phyloP scores from a whole-genome alignment of 2,329 filamentous ascomycete genomes.

The Verticillium nonalfalfae region DNA sequence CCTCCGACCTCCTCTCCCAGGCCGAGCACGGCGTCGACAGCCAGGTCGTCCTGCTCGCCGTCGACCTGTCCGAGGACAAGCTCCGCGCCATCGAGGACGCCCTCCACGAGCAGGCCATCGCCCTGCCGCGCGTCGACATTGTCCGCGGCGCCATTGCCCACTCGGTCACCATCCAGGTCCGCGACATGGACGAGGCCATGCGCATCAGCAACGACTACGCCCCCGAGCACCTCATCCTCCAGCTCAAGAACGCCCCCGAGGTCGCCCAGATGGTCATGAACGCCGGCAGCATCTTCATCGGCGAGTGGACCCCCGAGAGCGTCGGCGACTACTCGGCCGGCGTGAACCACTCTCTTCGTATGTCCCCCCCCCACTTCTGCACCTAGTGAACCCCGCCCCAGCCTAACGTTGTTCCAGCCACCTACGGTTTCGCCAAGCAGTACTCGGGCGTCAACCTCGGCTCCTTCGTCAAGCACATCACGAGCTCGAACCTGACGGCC shows the following conservation, averaged over 20 bases:
- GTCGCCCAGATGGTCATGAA: constrained; percentile 79
- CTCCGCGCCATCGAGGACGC: constrained; percentile 85
- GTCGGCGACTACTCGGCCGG: constrained; percentile 97
- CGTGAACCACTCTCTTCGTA: constrained; percentile 95
- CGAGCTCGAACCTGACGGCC: constrained; percentile 81
- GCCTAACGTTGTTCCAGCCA: constrained; percentile 50
- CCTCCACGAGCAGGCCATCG: constrained; percentile 78
- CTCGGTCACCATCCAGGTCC: constrained; percentile 79
- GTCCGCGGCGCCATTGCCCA: constrained; percentile 86
- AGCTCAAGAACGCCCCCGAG: constrained; percentile 70
- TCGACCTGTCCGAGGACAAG: constrained; percentile 68
- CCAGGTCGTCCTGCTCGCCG: constrained; percentile 85
- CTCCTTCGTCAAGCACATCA: constrained; percentile 98
- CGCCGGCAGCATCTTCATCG: constrained; percentile 92
- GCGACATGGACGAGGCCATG: constrained; percentile 67
- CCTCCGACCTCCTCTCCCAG: constrained; percentile 88
- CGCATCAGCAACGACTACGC: constrained; percentile 87
- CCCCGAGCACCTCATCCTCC: constrained; percentile 92
- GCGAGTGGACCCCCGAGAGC: constrained; percentile 93
- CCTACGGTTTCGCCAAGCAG: constrained; percentile 96
- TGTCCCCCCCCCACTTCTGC: constrained; percentile 32
- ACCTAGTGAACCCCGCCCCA: not conserved
- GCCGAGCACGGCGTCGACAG: constrained; percentile 96
- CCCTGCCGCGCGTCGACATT: constrained; percentile 85
- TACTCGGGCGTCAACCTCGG: constrained; percentile 96